Base-by-base conservation (phyloP, 2,329 filamentous ascomycete genomes). In the Drechslera avenae region DNA sequence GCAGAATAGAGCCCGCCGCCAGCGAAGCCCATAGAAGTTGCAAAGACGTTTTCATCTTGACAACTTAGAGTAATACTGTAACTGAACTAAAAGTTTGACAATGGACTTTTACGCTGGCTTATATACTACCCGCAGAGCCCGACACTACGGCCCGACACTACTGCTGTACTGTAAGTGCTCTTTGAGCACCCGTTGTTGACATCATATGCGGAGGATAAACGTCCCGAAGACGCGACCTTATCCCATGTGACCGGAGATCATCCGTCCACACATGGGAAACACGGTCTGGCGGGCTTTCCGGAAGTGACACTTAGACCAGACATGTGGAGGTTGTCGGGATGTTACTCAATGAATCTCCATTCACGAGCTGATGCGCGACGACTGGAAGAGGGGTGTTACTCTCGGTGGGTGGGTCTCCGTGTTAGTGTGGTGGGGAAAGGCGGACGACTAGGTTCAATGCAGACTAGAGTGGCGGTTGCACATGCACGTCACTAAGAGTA, bases 1-100 rank as follows among this genome's bases (percentile, higher is more conserved):
- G 53, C 17, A 56, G 14, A 13, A 44, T 52, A 17, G 48, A 50
- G 12, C 48, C 51, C 30, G 46, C 39, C 28, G 57, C 55, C 43
- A 58, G 18, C 21, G 61, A 56, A 16, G 49, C 56, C 33, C 62
- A 43, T 18, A 56, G 21, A 12, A 58, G 21, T 21, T 51, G 58
- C n/a, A 53, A 41, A 17, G 34, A 41, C 16, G 35, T 28, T 34
- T 46, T 60, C 59, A 63, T 62, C 33, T 47, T 39, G n/a, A 35
- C 28, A 28, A 41, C 10, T 21, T 9, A 9, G 41, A 19, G 26
- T 32, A 33, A 13, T 34, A 28, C n/a, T 32, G 35, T 17, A 26
- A 18, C n/a, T 44, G 31, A 12, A 41, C 31, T 18, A 42, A 55
- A 19, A 14, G 18, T 35, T 3, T 8, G 33, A 21, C 6, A 17